A percentile compares a stretch with the other conserved stretches of the same genome.
Conservation (phyloP, 352 stramenopile genomes). For the Pythium diclinum region DNA sequence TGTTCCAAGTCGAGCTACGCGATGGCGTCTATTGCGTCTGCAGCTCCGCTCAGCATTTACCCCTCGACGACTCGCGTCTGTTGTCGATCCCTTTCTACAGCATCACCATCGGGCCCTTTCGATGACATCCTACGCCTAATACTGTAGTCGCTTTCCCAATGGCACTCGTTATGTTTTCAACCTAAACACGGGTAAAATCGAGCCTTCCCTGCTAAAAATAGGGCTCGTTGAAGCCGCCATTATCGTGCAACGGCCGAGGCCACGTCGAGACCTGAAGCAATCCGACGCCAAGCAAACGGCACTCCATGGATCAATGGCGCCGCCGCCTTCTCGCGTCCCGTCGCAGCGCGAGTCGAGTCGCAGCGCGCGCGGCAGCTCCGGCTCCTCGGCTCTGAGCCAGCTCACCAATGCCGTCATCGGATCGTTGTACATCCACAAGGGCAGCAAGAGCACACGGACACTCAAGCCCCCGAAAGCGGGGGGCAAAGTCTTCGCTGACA, state of each 20-base stretch:
- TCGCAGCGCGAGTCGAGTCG: background rate
- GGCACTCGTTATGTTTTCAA: no score
- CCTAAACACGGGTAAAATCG: no score
- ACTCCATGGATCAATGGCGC: constrained; percentile 6
- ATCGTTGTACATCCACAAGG: constrained; percentile 12
- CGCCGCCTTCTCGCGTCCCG: background rate
- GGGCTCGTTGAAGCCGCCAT: background rate
- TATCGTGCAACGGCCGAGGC: background rate
- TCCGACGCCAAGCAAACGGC: background rate
- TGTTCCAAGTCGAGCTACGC: constrained; percentile 2
- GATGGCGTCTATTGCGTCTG: background rate
- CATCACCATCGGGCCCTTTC: background rate
- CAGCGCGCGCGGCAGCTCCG: constrained; percentile 4
- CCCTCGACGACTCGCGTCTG: constrained; percentile 4
- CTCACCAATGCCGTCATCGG: constrained; percentile 18
- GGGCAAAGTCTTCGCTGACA: constrained; percentile 22
- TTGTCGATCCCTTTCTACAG: constrained; percentile 7
- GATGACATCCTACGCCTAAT: background rate
- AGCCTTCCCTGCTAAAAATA: background rate
- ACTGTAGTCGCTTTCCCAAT: no score
- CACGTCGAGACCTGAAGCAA: background rate
- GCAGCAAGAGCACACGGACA: constrained; percentile 6
- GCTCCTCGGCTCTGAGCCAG: constrained; percentile 11
- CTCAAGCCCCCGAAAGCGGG: constrained; percentile 2
- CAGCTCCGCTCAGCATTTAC: background rate